These are phyloP conservation scores for Nannochloris sp. DNA, from an alignment of 139 green algal species.

Conservation along the genomic window DNA sequence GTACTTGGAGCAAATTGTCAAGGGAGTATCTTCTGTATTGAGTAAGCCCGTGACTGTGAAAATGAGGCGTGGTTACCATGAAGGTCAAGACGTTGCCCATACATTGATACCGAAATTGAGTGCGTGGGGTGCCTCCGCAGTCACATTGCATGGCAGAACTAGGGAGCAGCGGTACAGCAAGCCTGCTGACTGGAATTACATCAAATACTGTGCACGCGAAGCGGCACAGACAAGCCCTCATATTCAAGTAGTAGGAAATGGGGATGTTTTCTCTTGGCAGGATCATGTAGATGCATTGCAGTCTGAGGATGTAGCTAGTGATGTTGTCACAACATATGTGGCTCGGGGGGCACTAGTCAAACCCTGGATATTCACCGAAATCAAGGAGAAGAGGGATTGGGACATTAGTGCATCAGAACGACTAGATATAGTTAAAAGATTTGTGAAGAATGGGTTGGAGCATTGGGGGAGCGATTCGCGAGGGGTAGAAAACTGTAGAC, in stretches of 20 bases:
- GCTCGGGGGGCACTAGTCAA: constrained; percentile 93
- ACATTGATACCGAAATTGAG: constrained; percentile 47
- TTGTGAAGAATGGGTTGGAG: constrained; percentile 65
- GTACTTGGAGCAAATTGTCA: constrained; percentile 63
- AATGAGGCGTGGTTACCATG: constrained; percentile 43
- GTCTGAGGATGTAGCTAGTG: constrained; percentile 64
- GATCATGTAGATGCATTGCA: constrained; percentile 55
- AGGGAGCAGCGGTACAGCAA: constrained; percentile 80
- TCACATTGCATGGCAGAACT: constrained; percentile 90
- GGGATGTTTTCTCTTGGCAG: constrained; percentile 71
- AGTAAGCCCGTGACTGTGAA: constrained; percentile 56
- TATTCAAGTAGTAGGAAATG: constrained; percentile 84
- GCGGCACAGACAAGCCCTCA: background rate
- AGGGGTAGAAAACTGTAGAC: constrained; percentile 86
- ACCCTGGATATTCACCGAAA: constrained; percentile 96
- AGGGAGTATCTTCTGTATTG: constrained; percentile 31
- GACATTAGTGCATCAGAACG: constrained; percentile 89
- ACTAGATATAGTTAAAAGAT: constrained; percentile 77
- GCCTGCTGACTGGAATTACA: constrained; percentile 72
- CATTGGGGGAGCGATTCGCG: constrained; percentile 88
- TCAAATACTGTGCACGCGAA: constrained; percentile 36
- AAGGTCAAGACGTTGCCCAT: constrained; percentile 66
- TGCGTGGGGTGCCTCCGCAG: constrained; percentile 66
- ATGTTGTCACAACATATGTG: constrained; percentile 76
- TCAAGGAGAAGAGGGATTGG: constrained; percentile 89